Base-by-base conservation (phyloP, 148 eudicot species). In the Agrostemma githago region DNA sequence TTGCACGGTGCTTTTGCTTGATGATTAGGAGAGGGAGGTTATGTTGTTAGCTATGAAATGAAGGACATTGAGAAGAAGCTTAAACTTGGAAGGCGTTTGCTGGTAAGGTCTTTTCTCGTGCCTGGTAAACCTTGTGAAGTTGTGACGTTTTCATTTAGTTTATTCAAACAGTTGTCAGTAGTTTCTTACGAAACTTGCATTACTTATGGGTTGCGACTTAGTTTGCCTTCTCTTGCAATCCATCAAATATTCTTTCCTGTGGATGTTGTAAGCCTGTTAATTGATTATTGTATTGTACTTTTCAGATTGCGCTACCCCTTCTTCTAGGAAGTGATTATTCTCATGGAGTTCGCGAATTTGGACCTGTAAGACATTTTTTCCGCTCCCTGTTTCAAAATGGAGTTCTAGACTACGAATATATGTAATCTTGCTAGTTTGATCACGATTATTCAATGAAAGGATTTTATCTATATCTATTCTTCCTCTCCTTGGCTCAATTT, bases 301-400 rank as follows among this genome's bases (percentile, higher is more conserved):
- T 77, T 66, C 97, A 93, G 98, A 89, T 93, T 83, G 77, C 98
- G 12, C 81, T 93, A 72, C 91, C 92, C 51, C 61, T 93, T 81
- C 85, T 93, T 85, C 89, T 93, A 40, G 98, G 98, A 56, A 77
- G 98, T 82, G 98, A 93, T 82, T 93, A 93, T 81, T 88, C 89
- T 67, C 85, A 80, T 54, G 95, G 97, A 74, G 88, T 91, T 79
- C 89, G 84, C 69, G 95, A 95, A 75, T 62, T 89, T 74, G 97
- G 98, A 70, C 98, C 86, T 60, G 98, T 93, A 89, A 79, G 42
- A 73, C 26, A 62, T 26, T 42, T 51, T n/a, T 61, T 68, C 40
- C 16, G 42, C 39, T 72, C 17, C 12, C 74, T 74, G 15, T 43
- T 44, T 61, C 38, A 78, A 15, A 26, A 37, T 17, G 41, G 72